These are phyloP conservation scores for Aspergillus haitiensis DNA, from an alignment of 495 filamentous ascomycete species.

Conservation along the genomic window DNA sequence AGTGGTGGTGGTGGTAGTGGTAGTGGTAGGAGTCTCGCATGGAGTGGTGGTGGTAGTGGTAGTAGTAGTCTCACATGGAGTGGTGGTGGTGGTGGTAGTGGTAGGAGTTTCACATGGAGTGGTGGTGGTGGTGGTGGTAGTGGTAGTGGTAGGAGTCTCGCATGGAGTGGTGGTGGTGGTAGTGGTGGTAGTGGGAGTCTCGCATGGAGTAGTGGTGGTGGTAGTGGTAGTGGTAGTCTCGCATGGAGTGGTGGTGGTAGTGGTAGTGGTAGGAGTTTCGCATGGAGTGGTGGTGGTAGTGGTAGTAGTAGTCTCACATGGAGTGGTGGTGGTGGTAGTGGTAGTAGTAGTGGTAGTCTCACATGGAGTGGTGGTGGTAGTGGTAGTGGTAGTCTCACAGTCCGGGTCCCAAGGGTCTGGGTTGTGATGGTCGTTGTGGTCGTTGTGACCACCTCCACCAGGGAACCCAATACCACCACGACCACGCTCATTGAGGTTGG, in stretches of 20 bases:
- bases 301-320: neutral
- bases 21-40: conserved; percentile 5
- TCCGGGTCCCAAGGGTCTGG: neutral
- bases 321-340: conserved; percentile 7
- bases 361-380: conserved; percentile 8
- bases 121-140: neutral
- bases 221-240: neutral
- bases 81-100: neutral
- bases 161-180: neutral
- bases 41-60: conserved; percentile 4
- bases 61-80: conserved; percentile 5
- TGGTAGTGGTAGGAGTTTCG: neutral
- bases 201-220: neutral
- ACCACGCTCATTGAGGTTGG: conserved; percentile 10
- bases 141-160: neutral
- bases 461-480: neutral
- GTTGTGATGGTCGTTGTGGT: neutral
- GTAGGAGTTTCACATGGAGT: conserved; percentile 1
- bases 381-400: neutral
- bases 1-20: neutral
- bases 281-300: neutral
- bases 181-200: neutral
- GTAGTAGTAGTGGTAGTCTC: too few species aligned
- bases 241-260: neutral
- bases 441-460: neutral